Base-by-base conservation (phyloP, 495 filamentous ascomycete genomes). In the Talaromyces stipitatus region DNA sequence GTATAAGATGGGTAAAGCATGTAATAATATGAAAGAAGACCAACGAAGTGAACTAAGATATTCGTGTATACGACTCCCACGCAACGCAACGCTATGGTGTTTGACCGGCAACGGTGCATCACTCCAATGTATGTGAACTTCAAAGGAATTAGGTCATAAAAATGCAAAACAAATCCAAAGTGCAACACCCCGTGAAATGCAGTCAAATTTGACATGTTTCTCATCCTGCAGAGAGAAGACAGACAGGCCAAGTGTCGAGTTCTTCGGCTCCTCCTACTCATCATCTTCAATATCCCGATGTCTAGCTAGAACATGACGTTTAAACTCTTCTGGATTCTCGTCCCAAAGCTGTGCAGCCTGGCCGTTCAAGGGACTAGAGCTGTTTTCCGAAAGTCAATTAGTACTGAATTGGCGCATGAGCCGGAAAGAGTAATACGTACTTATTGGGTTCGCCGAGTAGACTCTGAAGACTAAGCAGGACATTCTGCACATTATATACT, bases 321-420 rank as follows among this genome's bases (percentile, higher is more conserved):
- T 90, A 80, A 90, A 99, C 63, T 95, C 90, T 45, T 81, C 80
- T 36, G 87, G 82, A 70, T 97, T 81, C 58, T 86, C 89, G 63
- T 97, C 94, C 95, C 95, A 97, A 26, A 97, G 78, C 67, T 96
- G 89, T 14, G 94, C 94, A 22, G 94, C 94, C 71, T 97, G 91
- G 60, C 90, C 94, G 66, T 99, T 99, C 56, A 99, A 76, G 0
- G 94, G 94, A 61, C 89, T 95, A 58, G 94, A 84, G 69, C 94
- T 98, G 61, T 56, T 30, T 4, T 58, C 66, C 55, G 71, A 60
- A 14, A 53, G 6, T 27, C 14, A 29, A 43, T 54, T 22, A 28
- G 32, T 55, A 50, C 22, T n/a, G 27, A 50, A 51, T 11, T 55
- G 3, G 3, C 23, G 10, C 41, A 4, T 22, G 22, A 4, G 7